Base-by-base conservation (phyloP, 2,329 filamentous ascomycete species). In the Aspergillus quadricinctus region DNA sequence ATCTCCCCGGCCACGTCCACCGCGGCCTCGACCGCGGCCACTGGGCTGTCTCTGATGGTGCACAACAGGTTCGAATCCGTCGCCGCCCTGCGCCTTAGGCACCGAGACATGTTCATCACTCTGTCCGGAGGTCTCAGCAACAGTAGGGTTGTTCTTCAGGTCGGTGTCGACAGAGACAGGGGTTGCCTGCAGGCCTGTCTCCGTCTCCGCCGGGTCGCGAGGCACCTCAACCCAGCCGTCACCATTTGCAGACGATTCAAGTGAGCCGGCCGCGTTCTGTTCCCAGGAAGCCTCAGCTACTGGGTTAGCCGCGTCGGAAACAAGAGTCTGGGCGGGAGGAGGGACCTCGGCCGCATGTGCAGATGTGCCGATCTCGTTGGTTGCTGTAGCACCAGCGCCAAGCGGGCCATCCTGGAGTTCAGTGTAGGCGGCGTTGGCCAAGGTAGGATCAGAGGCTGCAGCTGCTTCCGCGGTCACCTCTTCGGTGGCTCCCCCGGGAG, bases 41-140 rank as follows among this genome's bases (percentile, higher is more conserved):
- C 71, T 72, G 54, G 65, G 61, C 59, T 73, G 69, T 56, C 70
- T 66, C 57, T 68, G 63, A 53, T 74, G 72, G 50, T 70, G 66
- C 23, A 59, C 55, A 29, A 74, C 71, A 51, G 64, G 66, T 52
- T 74, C 72, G 46, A 75, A 75, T 8, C 69, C 72, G 53, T 75
- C 73, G 43, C 68, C 67, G 45, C 64, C 58, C 21, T 64, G 60
- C 31, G 43, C 60, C 60, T 70, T 74, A 72, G 54, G 71, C 73
- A 57, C 83, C 19, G 88, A 84, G 64, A 89, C 83, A 58, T 94
- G 89, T 66, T 96, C 91, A 27, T 90, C 90, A 90, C 90, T 95
- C 66, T 87, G 91, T 69, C 88, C 85, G 29, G 80, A 79, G 66
- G 81, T 80, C 19, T 71, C 66, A 54, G 76, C 69, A 41, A 77